These are phyloP conservation scores for Xylaria grammica DNA, from an alignment of 495 filamentous ascomycete genomes.

Conservation along the genomic window DNA sequence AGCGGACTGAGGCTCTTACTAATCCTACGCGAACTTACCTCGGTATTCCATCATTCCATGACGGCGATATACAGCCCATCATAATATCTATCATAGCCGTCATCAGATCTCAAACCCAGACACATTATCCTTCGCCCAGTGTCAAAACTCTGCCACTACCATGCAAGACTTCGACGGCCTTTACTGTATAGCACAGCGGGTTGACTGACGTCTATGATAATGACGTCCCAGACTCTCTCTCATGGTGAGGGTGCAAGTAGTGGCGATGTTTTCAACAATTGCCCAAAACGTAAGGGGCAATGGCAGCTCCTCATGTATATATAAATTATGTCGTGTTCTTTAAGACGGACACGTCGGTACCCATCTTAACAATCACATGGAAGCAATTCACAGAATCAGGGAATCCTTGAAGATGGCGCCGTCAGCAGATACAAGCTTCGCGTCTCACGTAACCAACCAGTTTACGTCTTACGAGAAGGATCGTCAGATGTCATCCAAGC, in stretches of 20 bases:
- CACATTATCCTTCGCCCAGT: constrained; percentile 14
- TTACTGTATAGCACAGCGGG: neutral
- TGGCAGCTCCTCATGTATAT: neutral
- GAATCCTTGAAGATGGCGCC: constrained; percentile 26
- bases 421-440: constrained; percentile 33
- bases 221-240: neutral
- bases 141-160: neutral
- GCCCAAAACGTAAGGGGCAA: neutral
- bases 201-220: neutral
- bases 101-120: neutral
- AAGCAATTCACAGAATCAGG: neutral
- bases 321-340: neutral
- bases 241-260: neutral
- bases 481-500: constrained; percentile 29
- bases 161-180: neutral
- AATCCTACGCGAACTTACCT: neutral
- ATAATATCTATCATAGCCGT: neutral
- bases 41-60: neutral
- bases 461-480: constrained; percentile 37
- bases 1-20: neutral
- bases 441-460: constrained; percentile 32
- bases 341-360: neutral
- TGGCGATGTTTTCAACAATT: neutral
- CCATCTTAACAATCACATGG: neutral
- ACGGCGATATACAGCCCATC: constrained; percentile 1